Conservation (phyloP, 2,329 filamentous ascomycete genomes). For the Botrytis galanthina region DNA sequence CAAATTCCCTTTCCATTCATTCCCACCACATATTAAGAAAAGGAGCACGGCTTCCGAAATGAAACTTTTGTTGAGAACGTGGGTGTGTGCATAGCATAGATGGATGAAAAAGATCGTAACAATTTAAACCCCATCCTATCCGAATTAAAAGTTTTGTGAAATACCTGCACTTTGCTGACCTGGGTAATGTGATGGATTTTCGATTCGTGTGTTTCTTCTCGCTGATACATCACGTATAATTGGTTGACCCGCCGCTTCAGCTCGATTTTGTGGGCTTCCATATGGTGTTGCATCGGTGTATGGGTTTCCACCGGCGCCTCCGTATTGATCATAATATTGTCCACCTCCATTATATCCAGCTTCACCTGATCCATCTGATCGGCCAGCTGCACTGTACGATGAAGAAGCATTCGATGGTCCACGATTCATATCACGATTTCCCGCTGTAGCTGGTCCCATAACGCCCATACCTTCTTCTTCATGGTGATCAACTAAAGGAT, state of each 20-base stretch:
- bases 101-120: slow-evolving; percentile 9
- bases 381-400: slow-evolving; percentile 80
- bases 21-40: slow-evolving; percentile 12
- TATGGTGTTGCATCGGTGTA: slow-evolving; percentile 48
- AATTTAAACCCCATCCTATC: background rate
- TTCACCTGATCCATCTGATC: slow-evolving; percentile 67
- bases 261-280: slow-evolving; percentile 40
- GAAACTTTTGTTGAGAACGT: slow-evolving; percentile 25
- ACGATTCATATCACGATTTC: slow-evolving; percentile 75
- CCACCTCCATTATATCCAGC: slow-evolving; percentile 48
- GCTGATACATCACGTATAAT: slow-evolving; percentile 93
- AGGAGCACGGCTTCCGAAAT: slow-evolving; percentile 20
- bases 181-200: slow-evolving; percentile 84
- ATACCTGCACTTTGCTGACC: slow-evolving; percentile 86
- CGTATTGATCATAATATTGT: slow-evolving; percentile 53
- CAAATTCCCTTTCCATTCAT: slow-evolving; percentile 21
- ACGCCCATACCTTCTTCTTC: slow-evolving; percentile 78
- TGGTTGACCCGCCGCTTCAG: slow-evolving; percentile 59
- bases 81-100: slow-evolving; percentile 7
- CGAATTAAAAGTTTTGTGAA: slow-evolving; percentile 83
- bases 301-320: slow-evolving; percentile 49
- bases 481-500: slow-evolving; percentile 58
- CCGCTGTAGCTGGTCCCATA: slow-evolving; percentile 69
- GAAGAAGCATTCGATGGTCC: slow-evolving; percentile 95
- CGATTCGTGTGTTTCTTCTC: slow-evolving; percentile 88